Percentiles rank a stretch among this genome's conserved stretches.
phyloP scores from a whole-genome alignment of 306 rosid genomes.

The Begonia masoniana region DNA sequence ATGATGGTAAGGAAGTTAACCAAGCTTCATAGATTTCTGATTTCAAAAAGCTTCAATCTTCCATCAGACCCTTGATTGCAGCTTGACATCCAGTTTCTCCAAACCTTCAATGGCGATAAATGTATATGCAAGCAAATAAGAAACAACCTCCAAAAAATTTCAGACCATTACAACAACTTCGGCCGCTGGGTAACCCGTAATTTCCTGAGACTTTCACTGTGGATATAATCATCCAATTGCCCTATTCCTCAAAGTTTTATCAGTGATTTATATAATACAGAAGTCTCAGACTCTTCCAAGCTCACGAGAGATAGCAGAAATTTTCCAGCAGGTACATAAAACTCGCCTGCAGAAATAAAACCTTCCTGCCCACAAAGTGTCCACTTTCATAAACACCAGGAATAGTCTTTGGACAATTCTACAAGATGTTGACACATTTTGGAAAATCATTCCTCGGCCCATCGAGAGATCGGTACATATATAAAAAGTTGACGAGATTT shows the following conservation, averaged over 20 bases:
- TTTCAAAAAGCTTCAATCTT: neutral
- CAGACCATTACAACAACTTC: too few species aligned
- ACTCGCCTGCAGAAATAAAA: constrained; percentile 19
- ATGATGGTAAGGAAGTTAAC: constrained; percentile 3
- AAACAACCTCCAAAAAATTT: too few species aligned
- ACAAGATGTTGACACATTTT: constrained; percentile 39
- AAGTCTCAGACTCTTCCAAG: constrained; percentile 11
- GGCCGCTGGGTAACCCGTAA: too few species aligned
- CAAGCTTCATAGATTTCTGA: constrained; percentile 2
- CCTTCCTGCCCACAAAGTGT: constrained; percentile 10
- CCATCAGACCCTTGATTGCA: too few species aligned
- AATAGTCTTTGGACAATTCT: constrained; percentile 6
- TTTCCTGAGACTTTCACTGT: too few species aligned
- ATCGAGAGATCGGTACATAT: constrained; percentile 52
- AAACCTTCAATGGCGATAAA: too few species aligned
- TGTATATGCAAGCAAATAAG: too few species aligned
- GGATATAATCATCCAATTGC: too few species aligned
- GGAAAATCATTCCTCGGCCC: constrained; percentile 70
- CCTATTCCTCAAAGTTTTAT: too few species aligned
- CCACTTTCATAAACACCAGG: constrained; percentile 10
- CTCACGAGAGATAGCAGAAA: constrained; percentile 19
- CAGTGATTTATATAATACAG: neutral
- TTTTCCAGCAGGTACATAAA: constrained; percentile 29
- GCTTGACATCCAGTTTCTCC: too few species aligned
- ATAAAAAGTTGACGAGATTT: constrained; percentile 20